These are phyloP conservation scores for Xylaria sp. DNA, from an alignment of 2,329 filamentous ascomycete genomes.

Conservation along the genomic window DNA sequence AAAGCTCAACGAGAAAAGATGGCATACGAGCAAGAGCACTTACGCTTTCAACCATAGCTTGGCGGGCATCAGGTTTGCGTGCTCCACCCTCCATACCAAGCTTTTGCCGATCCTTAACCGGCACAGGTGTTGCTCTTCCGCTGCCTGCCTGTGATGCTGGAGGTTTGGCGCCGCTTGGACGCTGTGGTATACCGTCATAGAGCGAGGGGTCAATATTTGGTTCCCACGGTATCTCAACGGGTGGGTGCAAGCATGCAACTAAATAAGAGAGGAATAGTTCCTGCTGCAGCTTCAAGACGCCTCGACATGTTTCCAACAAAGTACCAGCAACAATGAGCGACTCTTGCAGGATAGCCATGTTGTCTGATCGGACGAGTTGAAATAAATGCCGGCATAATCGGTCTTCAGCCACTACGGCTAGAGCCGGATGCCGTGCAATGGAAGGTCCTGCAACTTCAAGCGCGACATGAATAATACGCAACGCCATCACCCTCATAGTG, in stretches of 20 bases:
- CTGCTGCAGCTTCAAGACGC: constrained; percentile 93
- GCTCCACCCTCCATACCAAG: constrained; percentile 91
- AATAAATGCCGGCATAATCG: constrained; percentile 94
- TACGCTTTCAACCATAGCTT: constrained; percentile 98
- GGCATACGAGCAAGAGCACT: constrained; percentile 92
- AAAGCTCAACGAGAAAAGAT: constrained; percentile 93
- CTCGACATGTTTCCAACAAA: constrained; percentile 87
- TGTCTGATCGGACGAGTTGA: constrained; percentile 94
- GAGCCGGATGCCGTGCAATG: constrained; percentile 88
- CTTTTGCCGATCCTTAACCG: constrained; percentile 90
- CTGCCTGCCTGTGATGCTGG: constrained; percentile 77
- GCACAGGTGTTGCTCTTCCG: constrained; percentile 88
- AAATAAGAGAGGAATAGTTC: constrained; percentile 95
- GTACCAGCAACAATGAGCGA: constrained; percentile 93
- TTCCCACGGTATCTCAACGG: constrained; percentile 93
- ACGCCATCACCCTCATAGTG: constrained; percentile 94
- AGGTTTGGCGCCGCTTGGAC: constrained; percentile 86
- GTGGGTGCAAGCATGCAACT: constrained; percentile 90
- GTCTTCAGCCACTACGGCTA: constrained; percentile 90
- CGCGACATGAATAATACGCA: constrained; percentile 96
- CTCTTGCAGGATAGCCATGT: constrained; percentile 93
- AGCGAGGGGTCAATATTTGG: constrained; percentile 88
- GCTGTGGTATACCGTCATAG: constrained; percentile 92
- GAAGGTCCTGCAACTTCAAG: constrained; percentile 95
- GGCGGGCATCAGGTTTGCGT: constrained; percentile 91